Evolutionary conservation across 1,139 yeast genomes (phyloP), one percentile per base, ranked within the genome.

Genomic region (Casaregolazyma suthepensis): DNA sequence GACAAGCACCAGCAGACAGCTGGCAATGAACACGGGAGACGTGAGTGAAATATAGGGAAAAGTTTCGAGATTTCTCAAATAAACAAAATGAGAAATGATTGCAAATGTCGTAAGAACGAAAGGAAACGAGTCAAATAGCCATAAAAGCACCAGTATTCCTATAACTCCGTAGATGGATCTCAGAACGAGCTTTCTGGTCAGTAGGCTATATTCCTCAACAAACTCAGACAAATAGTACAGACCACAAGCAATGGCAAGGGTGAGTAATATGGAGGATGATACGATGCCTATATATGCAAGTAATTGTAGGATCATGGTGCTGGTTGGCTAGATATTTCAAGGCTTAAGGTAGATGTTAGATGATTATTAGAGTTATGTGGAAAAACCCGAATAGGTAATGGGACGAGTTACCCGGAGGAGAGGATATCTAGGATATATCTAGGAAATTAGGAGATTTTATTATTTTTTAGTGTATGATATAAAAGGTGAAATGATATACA

Each of bases 181-280:
- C 52, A 75, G 76, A 45, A 94, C 74, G 56, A 89, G 75, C 54
- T 88, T 71, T 63, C 81, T 86, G 18, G 99, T 87, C 52, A 91
- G 82, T 57, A 86, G 94, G 0, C 96, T 80, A 67, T 93, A 94
- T 65, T 91, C 98, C 66, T 93, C 99, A 15, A 93, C 96, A 46
- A 90, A 74, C 67, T 93, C 99, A 12, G 96, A 87, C 43, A 93
- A 75, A 64, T 89, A 90, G 73, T 91, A 93, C 43, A 93, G 75
- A 1, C 96, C 98, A 2, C 96, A 87, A 0, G 99, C 77, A 48
- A 85, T 79, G 13, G 88, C 80, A 52, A 84, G 71, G 0, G 88
- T 82, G 52, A 89, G 76, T 60, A 87, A 83, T 2, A 85, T 63
- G 63, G 91, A 88, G 5, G 97, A 98, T 1, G 82, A 70, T 0